Evolutionary conservation across 495 filamentous ascomycete genomes (phyloP).

Genomic region (Tuber magnatum): DNA sequence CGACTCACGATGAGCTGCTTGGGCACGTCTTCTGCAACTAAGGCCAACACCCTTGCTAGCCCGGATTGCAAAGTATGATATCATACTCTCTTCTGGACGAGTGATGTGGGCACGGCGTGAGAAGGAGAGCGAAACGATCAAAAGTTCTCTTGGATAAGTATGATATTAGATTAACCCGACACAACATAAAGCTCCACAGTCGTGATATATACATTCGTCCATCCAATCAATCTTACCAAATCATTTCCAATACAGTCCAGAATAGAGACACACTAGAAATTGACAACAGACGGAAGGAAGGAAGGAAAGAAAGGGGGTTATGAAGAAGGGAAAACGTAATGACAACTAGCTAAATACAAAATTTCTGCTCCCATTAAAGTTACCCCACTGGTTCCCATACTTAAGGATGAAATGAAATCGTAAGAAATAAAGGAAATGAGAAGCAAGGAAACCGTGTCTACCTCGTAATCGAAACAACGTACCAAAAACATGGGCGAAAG

Average conservation of each 20-base stretch:
- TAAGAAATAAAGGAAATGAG: slow-evolving; percentile 2
- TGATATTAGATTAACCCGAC: background rate
- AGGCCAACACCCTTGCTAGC: background rate
- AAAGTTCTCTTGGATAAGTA: background rate
- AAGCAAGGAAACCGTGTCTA: background rate
- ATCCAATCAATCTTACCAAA: background rate
- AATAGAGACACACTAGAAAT: slow-evolving; percentile 13
- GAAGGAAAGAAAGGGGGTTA: background rate
- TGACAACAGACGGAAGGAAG: slow-evolving; percentile 1
- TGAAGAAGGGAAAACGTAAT: slow-evolving; percentile 15
- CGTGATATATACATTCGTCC: background rate
- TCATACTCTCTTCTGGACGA: background rate
- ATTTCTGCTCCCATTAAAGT: slow-evolving; percentile 8
- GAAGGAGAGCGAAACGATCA: background rate
- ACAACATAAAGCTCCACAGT: background rate
- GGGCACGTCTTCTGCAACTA: background rate
- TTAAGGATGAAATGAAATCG: slow-evolving; percentile 16
- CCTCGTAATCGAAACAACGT: slow-evolving; percentile 3
- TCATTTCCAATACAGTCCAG: background rate
- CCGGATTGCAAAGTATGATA: background rate
- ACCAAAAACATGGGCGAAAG: slow-evolving; percentile 4
- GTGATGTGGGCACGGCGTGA: background rate
- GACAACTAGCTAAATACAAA: slow-evolving; percentile 16
- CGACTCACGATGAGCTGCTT: background rate
- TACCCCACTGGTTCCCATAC: slow-evolving; percentile 10